Conservation (phyloP, 352 stramenopile species). For the Phytopythium helicoides region DNA sequence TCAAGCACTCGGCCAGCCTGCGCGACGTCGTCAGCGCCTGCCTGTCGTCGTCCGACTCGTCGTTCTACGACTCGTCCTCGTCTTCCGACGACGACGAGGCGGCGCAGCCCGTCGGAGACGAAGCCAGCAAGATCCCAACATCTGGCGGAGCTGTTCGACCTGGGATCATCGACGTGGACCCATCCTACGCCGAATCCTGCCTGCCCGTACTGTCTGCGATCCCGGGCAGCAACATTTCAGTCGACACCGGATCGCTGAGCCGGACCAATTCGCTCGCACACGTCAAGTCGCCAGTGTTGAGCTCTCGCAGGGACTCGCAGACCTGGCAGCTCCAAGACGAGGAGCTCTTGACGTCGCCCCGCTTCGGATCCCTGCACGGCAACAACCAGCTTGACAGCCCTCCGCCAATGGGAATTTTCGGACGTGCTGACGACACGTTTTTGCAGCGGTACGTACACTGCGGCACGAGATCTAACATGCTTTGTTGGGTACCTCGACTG, state of each 20-base stretch:
- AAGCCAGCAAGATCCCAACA: slow-evolving; percentile 6
- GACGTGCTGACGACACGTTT: slow-evolving; percentile 22
- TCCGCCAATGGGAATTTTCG: slow-evolving; percentile 24
- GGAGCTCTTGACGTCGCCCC: slow-evolving; percentile 57
- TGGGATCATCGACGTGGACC: slow-evolving; percentile 26
- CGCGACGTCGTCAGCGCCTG: slow-evolving; percentile 41
- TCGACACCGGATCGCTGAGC: slow-evolving; percentile 32
- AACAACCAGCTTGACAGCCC: slow-evolving; percentile 13
- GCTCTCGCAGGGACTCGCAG: slow-evolving; percentile 56
- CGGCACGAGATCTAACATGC: neutral
- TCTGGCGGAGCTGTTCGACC: slow-evolving; percentile 6
- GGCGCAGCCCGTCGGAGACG: slow-evolving; percentile 8
- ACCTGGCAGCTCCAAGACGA: slow-evolving; percentile 73
- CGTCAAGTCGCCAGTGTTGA: slow-evolving; percentile 58
- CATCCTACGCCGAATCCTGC: slow-evolving; percentile 43
- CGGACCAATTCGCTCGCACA: slow-evolving; percentile 24
- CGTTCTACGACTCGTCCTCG: slow-evolving; percentile 48
- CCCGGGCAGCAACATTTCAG: slow-evolving; percentile 39
- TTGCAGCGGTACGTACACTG: slow-evolving; percentile 30
- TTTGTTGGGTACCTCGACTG: slow-evolving; percentile 3
- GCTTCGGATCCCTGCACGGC: slow-evolving; percentile 32
- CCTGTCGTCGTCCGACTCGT: slow-evolving; percentile 54
- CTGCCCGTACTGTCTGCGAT: slow-evolving; percentile 46
- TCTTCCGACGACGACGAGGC: slow-evolving; percentile 39
- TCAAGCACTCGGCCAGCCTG: slow-evolving; percentile 37